phyloP scores from a whole-genome alignment of 805 yeast species.

The Nakazawaea siamensis region DNA sequence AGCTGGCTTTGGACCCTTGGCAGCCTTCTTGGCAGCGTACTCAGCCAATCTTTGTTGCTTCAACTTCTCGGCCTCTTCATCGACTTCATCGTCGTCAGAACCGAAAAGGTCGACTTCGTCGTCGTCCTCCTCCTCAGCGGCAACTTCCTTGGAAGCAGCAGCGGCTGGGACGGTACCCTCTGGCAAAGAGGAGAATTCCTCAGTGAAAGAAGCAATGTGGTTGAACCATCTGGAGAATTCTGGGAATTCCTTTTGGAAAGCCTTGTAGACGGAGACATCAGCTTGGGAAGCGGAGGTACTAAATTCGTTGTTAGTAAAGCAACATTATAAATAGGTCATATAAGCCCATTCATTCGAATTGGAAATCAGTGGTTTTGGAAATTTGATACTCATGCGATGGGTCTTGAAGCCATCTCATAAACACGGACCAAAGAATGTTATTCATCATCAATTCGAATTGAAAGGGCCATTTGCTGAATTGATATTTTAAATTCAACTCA shows the following conservation, averaged over 20 bases:
- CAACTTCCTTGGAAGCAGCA: constrained; percentile 45
- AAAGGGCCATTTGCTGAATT: background rate
- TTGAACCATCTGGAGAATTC: constrained; percentile 97
- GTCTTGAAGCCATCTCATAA: constrained; percentile 94
- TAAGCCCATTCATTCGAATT: too few relatives aligned
- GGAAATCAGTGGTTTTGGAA: constrained; percentile 21
- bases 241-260: constrained; percentile 89
- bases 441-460: constrained; percentile 23
- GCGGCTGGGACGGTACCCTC: constrained; percentile 62
- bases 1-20: constrained; percentile 96
- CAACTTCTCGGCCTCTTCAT: constrained; percentile 93
- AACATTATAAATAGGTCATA: constrained; percentile 5
- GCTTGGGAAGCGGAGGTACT: constrained; percentile 92
- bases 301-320: too few relatives aligned
- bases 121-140: constrained; percentile 68
- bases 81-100: constrained; percentile 84
- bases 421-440: constrained; percentile 83
- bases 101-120: constrained; percentile 95
- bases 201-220: constrained; percentile 92
- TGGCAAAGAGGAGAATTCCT: constrained; percentile 75
- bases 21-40: constrained; percentile 96
- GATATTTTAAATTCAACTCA: background rate
- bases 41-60: constrained; percentile 97
- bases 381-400: constrained; percentile 92
- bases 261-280: constrained; percentile 89